Percentiles rank a stretch among this genome's conserved stretches.
Conservation (phyloP, 2,329 filamentous ascomycete species). For the Alternaria gansuensis region DNA sequence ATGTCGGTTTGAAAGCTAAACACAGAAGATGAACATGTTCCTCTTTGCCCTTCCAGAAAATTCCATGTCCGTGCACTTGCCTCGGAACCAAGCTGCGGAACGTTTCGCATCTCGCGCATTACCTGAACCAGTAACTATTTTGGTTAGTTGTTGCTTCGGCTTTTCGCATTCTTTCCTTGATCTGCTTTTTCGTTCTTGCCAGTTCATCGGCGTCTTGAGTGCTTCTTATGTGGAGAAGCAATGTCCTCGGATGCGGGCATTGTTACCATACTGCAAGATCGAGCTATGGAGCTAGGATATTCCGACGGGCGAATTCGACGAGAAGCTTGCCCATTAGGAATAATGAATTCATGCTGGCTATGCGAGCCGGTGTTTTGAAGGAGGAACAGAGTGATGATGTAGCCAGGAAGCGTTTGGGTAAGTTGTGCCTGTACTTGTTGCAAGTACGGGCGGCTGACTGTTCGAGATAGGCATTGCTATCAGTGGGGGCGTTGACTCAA, state of each 20-base stretch:
- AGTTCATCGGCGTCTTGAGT: conserved; percentile 7
- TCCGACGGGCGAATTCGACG: conserved; percentile 36
- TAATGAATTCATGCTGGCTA: conserved; percentile 40
- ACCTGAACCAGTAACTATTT: conserved; percentile 18
- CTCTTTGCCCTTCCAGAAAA: conserved; percentile 25
- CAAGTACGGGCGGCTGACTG: conserved; percentile 15
- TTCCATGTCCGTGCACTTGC: conserved; percentile 29
- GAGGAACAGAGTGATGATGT: not conserved
- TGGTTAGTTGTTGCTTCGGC: not conserved
- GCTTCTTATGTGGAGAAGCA: conserved; percentile 46
- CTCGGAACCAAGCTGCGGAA: conserved; percentile 26
- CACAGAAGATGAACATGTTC: conserved; percentile 19
- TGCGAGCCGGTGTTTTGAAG: conserved; percentile 16
- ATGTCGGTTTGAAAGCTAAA: conserved; percentile 17
- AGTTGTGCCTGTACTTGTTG: not conserved
- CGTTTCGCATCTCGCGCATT: conserved; percentile 20
- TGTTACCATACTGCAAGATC: conserved; percentile 33
- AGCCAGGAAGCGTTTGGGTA: conserved; percentile 27
- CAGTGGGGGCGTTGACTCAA: conserved; percentile 96
- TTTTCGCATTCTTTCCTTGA: not conserved
- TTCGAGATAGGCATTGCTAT: conserved; percentile 70
- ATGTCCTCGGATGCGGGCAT: conserved; percentile 46
- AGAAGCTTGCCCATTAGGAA: conserved; percentile 34
- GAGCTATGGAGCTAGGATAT: conserved; percentile 22
- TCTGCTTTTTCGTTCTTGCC: not conserved